Percentiles rank a stretch among this genome's conserved stretches.
phyloP scores from a whole-genome alignment of 148 eudicot genomes.

The Rhododendron vialii region DNA sequence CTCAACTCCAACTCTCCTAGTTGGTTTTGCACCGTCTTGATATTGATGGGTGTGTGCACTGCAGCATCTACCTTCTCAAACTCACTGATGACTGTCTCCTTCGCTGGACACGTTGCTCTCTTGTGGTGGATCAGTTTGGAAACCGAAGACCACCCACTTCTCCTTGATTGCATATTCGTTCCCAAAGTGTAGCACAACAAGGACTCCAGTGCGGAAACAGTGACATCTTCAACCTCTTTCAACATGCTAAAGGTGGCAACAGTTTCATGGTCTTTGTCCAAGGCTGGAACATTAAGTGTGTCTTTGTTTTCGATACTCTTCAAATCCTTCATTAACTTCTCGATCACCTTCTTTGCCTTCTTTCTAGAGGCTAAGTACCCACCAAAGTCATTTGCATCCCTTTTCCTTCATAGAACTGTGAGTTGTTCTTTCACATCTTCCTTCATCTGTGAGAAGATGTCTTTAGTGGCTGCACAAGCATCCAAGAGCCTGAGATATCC shows the following conservation, averaged over 20 bases:
- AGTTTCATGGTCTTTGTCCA: slow-evolving; percentile 5
- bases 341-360: slow-evolving; percentile 9
- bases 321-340: slow-evolving; percentile 7
- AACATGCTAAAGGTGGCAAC: slow-evolving; percentile 1
- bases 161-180: slow-evolving; percentile 5
- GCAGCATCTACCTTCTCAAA: slow-evolving; percentile 12
- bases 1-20: slow-evolving; percentile 15
- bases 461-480: slow-evolving; percentile 19
- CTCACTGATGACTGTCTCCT: neutral
- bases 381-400: neutral
- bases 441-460: neutral
- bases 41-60: neutral
- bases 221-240: slow-evolving; percentile 16
- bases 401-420: slow-evolving; percentile 16
- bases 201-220: slow-evolving; percentile 15
- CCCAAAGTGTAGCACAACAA: slow-evolving; percentile 12
- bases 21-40: slow-evolving; percentile 6
- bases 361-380: slow-evolving; percentile 18
- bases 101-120: neutral
- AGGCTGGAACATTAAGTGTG: neutral
- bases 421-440: slow-evolving; percentile 17
- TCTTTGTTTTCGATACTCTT: neutral
- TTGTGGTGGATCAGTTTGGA: slow-evolving; percentile 11
- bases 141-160: slow-evolving; percentile 18
- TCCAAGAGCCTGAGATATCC: slow-evolving; percentile 31